These are phyloP conservation scores for Beauveria bassiana DNA, from an alignment of 2,329 filamentous ascomycete species.

Conservation along the genomic window DNA sequence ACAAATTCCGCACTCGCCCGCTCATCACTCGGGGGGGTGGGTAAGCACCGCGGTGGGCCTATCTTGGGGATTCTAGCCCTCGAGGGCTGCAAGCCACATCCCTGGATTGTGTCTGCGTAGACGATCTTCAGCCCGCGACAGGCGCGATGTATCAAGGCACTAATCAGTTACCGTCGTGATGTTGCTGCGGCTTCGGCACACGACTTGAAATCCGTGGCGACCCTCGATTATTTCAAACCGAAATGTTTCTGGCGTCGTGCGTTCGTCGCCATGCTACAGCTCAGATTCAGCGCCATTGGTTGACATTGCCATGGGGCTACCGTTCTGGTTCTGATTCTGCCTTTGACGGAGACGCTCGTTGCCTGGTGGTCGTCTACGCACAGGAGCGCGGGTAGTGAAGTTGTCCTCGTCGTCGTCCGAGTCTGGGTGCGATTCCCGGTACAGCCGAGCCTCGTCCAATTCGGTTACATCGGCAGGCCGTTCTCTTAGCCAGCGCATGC, in stretches of 20 bases:
- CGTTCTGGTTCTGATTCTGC: constrained; percentile 44
- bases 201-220: neutral
- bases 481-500: constrained; percentile 94
- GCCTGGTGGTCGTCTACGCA: constrained; percentile 37
- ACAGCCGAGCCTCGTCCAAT: constrained; percentile 67
- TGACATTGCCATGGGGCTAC: constrained; percentile 50
- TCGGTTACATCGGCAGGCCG: constrained; percentile 74
- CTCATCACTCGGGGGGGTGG: neutral
- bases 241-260: constrained; percentile 1
- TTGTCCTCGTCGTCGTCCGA: constrained; percentile 52
- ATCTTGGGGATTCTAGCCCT: neutral
- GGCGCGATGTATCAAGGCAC: neutral
- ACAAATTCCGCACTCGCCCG: too few species aligned
- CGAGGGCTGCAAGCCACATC: neutral
- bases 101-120: too few species aligned
- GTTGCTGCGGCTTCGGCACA: neutral
- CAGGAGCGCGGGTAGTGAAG: constrained; percentile 31
- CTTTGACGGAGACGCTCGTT: constrained; percentile 34
- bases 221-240: neutral
- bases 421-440: constrained; percentile 45
- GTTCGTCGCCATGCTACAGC: constrained; percentile 29
- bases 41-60: neutral
- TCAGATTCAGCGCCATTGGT: constrained; percentile 51
- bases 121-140: neutral
- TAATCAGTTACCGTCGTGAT: neutral